phyloP scores from a whole-genome alignment of 768 basidiomycete species.

The Leccinum pellstonianum region DNA sequence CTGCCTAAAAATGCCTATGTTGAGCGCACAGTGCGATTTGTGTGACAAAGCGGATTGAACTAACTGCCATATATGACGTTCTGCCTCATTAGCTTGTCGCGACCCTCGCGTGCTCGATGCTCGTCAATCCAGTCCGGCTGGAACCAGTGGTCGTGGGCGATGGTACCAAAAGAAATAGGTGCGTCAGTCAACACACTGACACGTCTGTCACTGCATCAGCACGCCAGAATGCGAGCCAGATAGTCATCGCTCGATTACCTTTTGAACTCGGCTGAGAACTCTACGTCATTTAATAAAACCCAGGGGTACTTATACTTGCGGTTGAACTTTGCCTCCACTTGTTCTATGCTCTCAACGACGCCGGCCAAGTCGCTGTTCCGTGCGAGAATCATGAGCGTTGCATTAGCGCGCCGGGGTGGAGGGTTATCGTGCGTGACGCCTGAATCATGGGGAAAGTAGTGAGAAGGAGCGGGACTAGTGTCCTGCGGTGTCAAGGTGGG shows the following conservation, averaged over 20 bases:
- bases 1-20: slow-evolving; percentile 34
- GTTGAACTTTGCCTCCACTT: slow-evolving; percentile 61
- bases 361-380: slow-evolving; percentile 46
- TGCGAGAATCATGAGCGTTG: slow-evolving; percentile 56
- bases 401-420: slow-evolving; percentile 45
- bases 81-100: slow-evolving; percentile 49
- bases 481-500: background rate
- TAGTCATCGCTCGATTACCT: slow-evolving; percentile 23
- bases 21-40: slow-evolving; percentile 1
- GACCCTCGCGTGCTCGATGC: slow-evolving; percentile 49
- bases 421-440: background rate
- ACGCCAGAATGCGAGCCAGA: background rate
- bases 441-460: slow-evolving; percentile 6
- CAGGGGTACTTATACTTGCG: slow-evolving; percentile 57
- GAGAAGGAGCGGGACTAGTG: background rate
- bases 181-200: slow-evolving; percentile 39
- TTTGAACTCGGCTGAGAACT: slow-evolving; percentile 56
- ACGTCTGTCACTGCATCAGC: slow-evolving; percentile 30
- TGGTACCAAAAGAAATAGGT: slow-evolving; percentile 51
- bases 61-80: slow-evolving; percentile 51
- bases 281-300: slow-evolving; percentile 62
- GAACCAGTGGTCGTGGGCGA: slow-evolving; percentile 63
- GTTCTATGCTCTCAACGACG: slow-evolving; percentile 49
- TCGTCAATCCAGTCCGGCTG: slow-evolving; percentile 79
- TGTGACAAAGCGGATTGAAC: slow-evolving; percentile 14